Percentiles rank a stretch among this genome's conserved stretches.
Evolutionary conservation across 305 asterid genomes (phyloP).

Genomic region (Lippia alba): DNA sequence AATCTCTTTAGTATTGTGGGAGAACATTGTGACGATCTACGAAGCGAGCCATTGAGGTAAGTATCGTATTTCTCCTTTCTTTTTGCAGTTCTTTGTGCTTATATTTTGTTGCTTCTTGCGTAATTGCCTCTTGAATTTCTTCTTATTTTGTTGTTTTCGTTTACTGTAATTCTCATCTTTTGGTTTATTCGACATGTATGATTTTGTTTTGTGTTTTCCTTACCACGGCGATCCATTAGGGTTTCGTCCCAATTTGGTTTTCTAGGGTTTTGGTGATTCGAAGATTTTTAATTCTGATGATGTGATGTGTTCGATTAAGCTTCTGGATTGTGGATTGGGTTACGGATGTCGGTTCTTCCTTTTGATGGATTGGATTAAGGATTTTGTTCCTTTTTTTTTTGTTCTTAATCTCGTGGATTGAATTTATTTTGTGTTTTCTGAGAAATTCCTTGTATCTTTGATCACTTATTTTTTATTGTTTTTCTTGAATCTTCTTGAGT

Average conservation of each 20-base stretch:
- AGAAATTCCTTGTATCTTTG: no score
- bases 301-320: not conserved
- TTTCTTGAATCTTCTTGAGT: not conserved
- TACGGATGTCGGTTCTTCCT: not conserved
- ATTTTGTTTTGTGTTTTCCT: not conserved
- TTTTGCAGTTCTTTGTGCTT: not conserved
- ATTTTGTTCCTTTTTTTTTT: not conserved
- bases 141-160: not conserved
- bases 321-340: not conserved
- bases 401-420: no score
- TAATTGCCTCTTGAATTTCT: slow-evolving; percentile 1
- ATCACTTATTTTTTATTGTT: no score
- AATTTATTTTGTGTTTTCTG: no score
- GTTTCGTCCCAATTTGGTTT: slow-evolving; percentile 1
- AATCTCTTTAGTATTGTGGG: not conserved
- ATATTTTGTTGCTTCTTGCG: not conserved
- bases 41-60: slow-evolving; percentile 13
- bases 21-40: not conserved
- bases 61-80: not conserved
- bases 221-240: slow-evolving; percentile 1
- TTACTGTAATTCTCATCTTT: not conserved
- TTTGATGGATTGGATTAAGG: not conserved
- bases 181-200: not conserved
- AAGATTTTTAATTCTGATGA: not conserved
- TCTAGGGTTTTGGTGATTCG: slow-evolving; percentile 16